Evolutionary conservation across 495 filamentous ascomycete genomes (phyloP), one percentile per base, ranked within the genome.

Genomic region (Pyrenula aspistea): DNA sequence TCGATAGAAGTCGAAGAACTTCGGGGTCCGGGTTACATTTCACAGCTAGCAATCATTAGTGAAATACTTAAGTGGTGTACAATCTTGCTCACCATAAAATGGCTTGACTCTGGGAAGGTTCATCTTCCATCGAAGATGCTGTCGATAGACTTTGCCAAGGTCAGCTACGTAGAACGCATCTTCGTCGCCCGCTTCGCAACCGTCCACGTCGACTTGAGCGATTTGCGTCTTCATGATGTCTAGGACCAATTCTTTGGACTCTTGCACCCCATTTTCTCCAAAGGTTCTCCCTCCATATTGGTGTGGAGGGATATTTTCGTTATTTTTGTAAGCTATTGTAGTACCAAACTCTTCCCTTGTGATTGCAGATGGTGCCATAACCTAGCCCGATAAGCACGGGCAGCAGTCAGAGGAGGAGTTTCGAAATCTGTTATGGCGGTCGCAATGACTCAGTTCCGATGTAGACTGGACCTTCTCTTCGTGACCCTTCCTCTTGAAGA

Each of bases 91-190:
- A 95, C 91, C 91, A 72, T 95, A 99, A 64, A 97, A 96, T 47
- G 93, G 93, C 74, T 91, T 93, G 69, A 99, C 89, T 61, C 91
- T 82, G 56, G 84, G 80, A 68, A 99, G 73, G 67, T 95, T 94
- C 76, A 85, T 76, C 80, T 96, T 97, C 94, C 93, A 99, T 68
- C 91, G 85, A 72, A 96, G 77, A 66, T 97, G 93, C 81, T 99
- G 93, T 68, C 93, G 89, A 75, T 97, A 97, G 60, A 97, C 88
- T 75, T 97, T 92, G 67, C 94, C 93, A 71, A 99, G 84, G 74
- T 99, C 93, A 60, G 88, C 91, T 59, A 99, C 94, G 70, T 95
- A 97, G 71, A 97, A 99, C 25, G 93, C 83, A 77, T 96, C 93
- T 72, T 97, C 93, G 57, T 89, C 91, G 56, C 94, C 94, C 25